phyloP scores from a whole-genome alignment of 139 green algal genomes.

The Axilococcus clingmanii region DNA sequence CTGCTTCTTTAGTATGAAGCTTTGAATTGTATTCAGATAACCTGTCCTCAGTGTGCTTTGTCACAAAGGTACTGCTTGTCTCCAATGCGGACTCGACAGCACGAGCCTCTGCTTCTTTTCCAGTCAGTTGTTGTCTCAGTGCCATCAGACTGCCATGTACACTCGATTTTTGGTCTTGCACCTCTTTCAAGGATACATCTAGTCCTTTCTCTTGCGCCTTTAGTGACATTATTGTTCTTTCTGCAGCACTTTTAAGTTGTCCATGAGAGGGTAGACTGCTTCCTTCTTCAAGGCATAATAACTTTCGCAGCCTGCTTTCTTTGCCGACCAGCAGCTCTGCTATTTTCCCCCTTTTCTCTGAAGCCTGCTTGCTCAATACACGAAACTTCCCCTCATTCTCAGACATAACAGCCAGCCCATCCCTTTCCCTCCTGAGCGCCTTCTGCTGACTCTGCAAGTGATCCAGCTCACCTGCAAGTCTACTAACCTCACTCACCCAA shows the following conservation, averaged over 20 bases:
- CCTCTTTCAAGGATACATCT: not conserved
- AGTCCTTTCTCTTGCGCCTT: not conserved
- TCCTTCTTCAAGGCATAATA: not conserved
- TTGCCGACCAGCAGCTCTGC: not conserved
- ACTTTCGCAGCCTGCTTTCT: not conserved
- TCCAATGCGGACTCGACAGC: not conserved
- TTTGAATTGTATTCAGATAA: too few species aligned
- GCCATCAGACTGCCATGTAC: not conserved
- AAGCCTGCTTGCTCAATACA: slow-evolving; percentile 20
- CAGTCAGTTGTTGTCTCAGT: not conserved
- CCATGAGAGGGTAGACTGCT: not conserved
- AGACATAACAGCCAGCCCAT: slow-evolving; percentile 9
- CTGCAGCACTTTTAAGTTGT: not conserved
- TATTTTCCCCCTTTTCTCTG: slow-evolving; percentile 3
- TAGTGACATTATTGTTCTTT: not conserved
- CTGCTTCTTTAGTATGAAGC: slow-evolving; percentile 3
- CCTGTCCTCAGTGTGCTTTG: not conserved
- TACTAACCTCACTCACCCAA: not conserved
- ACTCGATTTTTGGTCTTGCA: not conserved
- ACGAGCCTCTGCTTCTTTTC: not conserved
- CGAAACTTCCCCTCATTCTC: slow-evolving; percentile 21
- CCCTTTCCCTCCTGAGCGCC: slow-evolving; percentile 26
- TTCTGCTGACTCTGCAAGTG: not conserved
- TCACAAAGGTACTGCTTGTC: not conserved
- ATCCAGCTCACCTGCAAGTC: not conserved